These are phyloP conservation scores for Suillus fuscotomentosus DNA, from an alignment of 768 basidiomycete species.

Conservation along the genomic window DNA sequence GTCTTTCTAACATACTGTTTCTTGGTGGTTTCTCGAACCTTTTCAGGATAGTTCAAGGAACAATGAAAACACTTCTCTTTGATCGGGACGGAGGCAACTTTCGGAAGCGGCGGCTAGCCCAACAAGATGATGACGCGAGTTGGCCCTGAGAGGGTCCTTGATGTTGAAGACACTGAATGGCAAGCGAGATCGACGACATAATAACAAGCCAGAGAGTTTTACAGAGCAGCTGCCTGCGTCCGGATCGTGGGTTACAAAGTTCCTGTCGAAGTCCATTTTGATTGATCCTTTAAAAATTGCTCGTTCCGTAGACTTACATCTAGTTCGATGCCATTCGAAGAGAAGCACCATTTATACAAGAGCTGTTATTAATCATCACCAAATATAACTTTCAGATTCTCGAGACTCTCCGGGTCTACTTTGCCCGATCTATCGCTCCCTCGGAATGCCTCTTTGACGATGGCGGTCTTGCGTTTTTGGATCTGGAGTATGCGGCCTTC, in stretches of 20 bases:
- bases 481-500: slow-evolving; percentile 79
- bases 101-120: no score
- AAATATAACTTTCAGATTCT: slow-evolving; percentile 83
- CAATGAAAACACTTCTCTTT: no score
- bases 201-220: no score
- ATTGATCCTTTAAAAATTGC: not conserved
- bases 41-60: no score
- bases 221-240: not conserved
- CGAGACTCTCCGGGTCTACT: slow-evolving; percentile 67
- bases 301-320: not conserved
- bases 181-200: no score
- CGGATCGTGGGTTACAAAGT: not conserved
- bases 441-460: slow-evolving; percentile 81
- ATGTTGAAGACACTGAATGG: no score
- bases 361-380: slow-evolving; percentile 35
- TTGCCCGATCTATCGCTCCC: slow-evolving; percentile 45
- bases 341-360: not conserved
- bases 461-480: slow-evolving; percentile 84
- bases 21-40: no score
- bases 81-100: no score
- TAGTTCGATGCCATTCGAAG: not conserved
- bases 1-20: no score
- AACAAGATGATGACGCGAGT: no score
- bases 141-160: no score
- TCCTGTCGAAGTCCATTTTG: not conserved